Evolutionary conservation across 2,329 filamentous ascomycete genomes (phyloP).

Genomic region (Camillea tinctor): DNA sequence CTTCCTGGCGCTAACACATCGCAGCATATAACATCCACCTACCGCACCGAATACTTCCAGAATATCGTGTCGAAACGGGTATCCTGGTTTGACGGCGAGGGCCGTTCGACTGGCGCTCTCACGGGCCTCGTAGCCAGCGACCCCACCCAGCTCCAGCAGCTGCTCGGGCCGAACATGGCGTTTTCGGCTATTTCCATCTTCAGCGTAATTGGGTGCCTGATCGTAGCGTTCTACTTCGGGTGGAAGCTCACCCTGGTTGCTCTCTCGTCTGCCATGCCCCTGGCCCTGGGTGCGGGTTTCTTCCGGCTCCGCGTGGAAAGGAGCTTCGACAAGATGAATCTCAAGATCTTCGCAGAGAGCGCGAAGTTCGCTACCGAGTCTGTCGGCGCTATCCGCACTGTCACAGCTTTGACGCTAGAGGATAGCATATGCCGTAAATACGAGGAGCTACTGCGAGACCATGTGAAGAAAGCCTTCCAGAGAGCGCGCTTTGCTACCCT

Average conservation of each 20-base stretch:
- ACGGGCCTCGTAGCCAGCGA: slow-evolving; percentile 55
- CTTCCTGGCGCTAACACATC: slow-evolving; percentile 5
- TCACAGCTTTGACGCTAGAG: slow-evolving; percentile 68
- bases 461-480: slow-evolving; percentile 58
- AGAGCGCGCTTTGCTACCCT: slow-evolving; percentile 65
- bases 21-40: slow-evolving; percentile 48
- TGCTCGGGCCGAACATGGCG: slow-evolving; percentile 62
- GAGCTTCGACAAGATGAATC: slow-evolving; percentile 48
- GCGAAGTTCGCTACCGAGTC: slow-evolving; percentile 74
- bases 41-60: slow-evolving; percentile 59
- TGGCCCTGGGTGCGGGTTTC: slow-evolving; percentile 47
- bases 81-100: slow-evolving; percentile 59
- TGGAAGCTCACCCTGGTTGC: slow-evolving; percentile 74
- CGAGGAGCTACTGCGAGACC: slow-evolving; percentile 53
- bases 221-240: slow-evolving; percentile 68
- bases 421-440: slow-evolving; percentile 63
- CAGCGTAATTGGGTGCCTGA: slow-evolving; percentile 62
- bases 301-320: slow-evolving; percentile 32
- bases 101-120: slow-evolving; percentile 58
- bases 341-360: slow-evolving; percentile 66
- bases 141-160: slow-evolving; percentile 58
- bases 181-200: slow-evolving; percentile 63
- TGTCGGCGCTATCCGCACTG: slow-evolving; percentile 71
- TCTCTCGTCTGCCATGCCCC: slow-evolving; percentile 57
- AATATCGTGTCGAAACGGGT: slow-evolving; percentile 58